phyloP scores from a whole-genome alignment of 2,329 filamentous ascomycete species.

The Pezicula radicicola region DNA sequence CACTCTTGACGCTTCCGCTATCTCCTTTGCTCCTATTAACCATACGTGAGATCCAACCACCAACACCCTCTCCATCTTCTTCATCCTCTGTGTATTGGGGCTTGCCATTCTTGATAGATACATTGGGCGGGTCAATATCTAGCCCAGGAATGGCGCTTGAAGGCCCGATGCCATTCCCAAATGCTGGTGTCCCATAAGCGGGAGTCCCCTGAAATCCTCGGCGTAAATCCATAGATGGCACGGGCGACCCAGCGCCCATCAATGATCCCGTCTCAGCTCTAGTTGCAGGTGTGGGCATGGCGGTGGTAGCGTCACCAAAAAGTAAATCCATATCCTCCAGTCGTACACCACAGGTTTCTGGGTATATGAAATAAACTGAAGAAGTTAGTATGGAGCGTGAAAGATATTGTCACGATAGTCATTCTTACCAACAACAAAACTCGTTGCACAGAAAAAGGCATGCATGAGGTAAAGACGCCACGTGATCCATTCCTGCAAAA shows the following conservation, averaged over 20 bases:
- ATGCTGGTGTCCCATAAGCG: slow-evolving; percentile 11
- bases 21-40: slow-evolving; percentile 49
- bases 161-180: slow-evolving; percentile 44
- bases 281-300: slow-evolving; percentile 74
- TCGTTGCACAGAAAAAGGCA: slow-evolving; percentile 92
- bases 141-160: slow-evolving; percentile 75
- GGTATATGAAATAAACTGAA: slow-evolving; percentile 93
- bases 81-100: slow-evolving; percentile 32
- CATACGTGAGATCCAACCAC: slow-evolving; percentile 68
- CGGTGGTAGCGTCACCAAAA: slow-evolving; percentile 89
- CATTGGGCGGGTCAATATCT: slow-evolving; percentile 74
- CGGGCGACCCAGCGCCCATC: slow-evolving; percentile 73
- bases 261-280: slow-evolving; percentile 80
- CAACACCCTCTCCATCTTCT: slow-evolving; percentile 49
- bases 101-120: slow-evolving; percentile 50
- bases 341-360: slow-evolving; percentile 91
- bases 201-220: slow-evolving; percentile 37
- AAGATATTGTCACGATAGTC: not conserved
- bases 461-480: slow-evolving; percentile 95
- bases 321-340: slow-evolving; percentile 95
- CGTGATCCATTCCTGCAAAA: slow-evolving; percentile 85
- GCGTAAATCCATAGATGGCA: slow-evolving; percentile 72
- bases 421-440: slow-evolving; percentile 90
- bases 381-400: not conserved
- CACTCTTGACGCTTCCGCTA: slow-evolving; percentile 21